Percentiles rank a stretch among this genome's conserved stretches.
These are phyloP conservation scores for Pichia norvegensis DNA, from an alignment of 1,139 yeast genomes.

Conservation along the genomic window DNA sequence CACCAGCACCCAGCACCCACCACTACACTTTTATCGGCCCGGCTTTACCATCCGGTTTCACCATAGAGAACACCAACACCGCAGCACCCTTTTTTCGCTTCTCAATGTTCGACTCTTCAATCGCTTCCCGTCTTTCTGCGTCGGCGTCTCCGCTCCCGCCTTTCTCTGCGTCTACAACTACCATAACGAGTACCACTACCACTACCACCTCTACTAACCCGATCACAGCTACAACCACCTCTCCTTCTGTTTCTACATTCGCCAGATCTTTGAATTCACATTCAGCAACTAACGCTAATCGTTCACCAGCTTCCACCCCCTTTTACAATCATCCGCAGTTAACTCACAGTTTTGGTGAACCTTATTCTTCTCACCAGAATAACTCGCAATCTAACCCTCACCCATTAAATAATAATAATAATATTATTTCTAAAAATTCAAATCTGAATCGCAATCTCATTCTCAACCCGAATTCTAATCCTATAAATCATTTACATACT, in stretches of 20 bases:
- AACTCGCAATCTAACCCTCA: background rate
- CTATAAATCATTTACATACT: slow-evolving; percentile 8
- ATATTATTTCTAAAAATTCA: background rate
- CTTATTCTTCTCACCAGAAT: background rate
- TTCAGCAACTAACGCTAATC: background rate
- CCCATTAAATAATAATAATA: background rate
- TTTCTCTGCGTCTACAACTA: background rate
- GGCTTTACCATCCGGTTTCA: no score
- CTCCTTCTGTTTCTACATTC: background rate
- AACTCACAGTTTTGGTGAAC: background rate
- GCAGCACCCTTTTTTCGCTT: background rate
- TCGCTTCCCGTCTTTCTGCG: background rate
- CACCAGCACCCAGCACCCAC: no score
- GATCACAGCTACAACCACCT: background rate
- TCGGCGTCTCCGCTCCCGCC: background rate
- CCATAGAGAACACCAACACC: no score
- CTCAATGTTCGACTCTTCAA: background rate
- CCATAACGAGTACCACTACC: background rate
- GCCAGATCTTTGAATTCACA: no score
- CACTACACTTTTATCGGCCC: no score
- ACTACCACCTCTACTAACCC: background rate
- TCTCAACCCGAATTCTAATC: background rate
- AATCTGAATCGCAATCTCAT: background rate
- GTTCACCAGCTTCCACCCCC: background rate
- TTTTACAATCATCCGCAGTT: background rate